Base-by-base conservation (phyloP, 129 eudicot species). In the Helianthus annuus region DNA sequence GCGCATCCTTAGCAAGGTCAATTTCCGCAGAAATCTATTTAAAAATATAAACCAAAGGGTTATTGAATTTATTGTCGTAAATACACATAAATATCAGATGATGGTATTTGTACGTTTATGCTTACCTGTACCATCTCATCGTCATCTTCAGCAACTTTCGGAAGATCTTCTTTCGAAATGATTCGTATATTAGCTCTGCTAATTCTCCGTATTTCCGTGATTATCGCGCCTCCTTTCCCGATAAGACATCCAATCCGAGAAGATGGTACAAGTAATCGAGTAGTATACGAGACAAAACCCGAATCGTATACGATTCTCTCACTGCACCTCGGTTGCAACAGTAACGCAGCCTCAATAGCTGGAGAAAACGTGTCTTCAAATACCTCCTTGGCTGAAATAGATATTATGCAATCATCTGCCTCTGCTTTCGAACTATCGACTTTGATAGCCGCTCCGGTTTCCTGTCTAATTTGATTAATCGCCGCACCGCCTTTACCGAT, bases 51-150 rank as follows among this genome's bases (percentile, higher is more conserved):
- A 48, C 49, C 29, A 64, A 52, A 60, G 4, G 46, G 65, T 60
- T 39, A 45, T 32, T 32, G 36, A 32, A 32, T 3, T 32, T 32
- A 32, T 10, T 69, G 36, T 62, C 39, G 48, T 60, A 49, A 49
- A 71, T 78, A 12, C 13, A 22, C 42, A 27, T 61, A 71, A 38
- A 15, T 1, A 45, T 34, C n/a, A 34, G 34, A 13, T 53, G 8
- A 54, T 68, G 24, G 38, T n/a, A 48, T 46, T 49, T 38, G 59
- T 60, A 60, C 4, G 45, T 10, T 5, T 56, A 42, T 14, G 34
- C 68, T 86, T 79, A 95, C 97, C 97, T 86, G 97, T 77, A 95
- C 97, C 99, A 95, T 88, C 83, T 95, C 99, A 69, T 95, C 99
- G 80, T 95, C 97, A 42, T 76, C 86, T 45, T 93, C 89, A 0